Evolutionary conservation across 495 filamentous ascomycete species (phyloP).

Genomic region (Lophiostoma macrostomum): DNA sequence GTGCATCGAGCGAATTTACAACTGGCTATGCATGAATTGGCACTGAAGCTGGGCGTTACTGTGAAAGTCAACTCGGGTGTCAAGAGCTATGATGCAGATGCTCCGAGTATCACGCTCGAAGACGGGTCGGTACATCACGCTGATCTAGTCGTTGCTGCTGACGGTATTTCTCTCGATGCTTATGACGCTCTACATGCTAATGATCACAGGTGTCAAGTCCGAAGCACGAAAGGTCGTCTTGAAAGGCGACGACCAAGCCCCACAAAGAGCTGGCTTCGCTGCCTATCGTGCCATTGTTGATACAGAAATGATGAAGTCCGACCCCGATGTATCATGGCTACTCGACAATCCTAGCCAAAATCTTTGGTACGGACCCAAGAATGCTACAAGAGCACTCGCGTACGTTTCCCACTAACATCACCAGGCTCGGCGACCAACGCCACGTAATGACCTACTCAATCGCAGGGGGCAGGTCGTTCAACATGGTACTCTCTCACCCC

Average conservation of each 20-base stretch:
- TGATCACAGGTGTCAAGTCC: constrained; percentile 40
- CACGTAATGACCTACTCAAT: constrained; percentile 33
- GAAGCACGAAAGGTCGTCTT: constrained; percentile 38
- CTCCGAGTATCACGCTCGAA: constrained; percentile 28
- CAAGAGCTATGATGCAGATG: constrained; percentile 30
- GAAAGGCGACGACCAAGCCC: constrained; percentile 21
- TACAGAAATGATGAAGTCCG: constrained; percentile 40
- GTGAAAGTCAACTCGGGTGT: constrained; percentile 57
- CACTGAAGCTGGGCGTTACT: constrained; percentile 41
- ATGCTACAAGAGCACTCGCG: neutral
- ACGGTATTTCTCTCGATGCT: constrained; percentile 36
- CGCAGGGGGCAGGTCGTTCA: constrained; percentile 28
- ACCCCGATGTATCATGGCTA: constrained; percentile 44
- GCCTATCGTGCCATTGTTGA: constrained; percentile 48
- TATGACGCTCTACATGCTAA: neutral
- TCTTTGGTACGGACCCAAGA: constrained; percentile 37
- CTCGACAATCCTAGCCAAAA: constrained; percentile 44
- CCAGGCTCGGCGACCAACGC: constrained; percentile 27
- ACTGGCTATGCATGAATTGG: constrained; percentile 36
- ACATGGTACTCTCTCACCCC: constrained; percentile 35
- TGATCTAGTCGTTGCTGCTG: constrained; percentile 48
- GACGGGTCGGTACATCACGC: constrained; percentile 19
- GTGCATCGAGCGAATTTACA: constrained; percentile 49
- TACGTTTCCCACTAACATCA: neutral
- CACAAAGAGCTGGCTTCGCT: constrained; percentile 39